Conservation (phyloP, 2,329 filamentous ascomycete genomes). For the Pseudovirgaria hyperparasitica region DNA sequence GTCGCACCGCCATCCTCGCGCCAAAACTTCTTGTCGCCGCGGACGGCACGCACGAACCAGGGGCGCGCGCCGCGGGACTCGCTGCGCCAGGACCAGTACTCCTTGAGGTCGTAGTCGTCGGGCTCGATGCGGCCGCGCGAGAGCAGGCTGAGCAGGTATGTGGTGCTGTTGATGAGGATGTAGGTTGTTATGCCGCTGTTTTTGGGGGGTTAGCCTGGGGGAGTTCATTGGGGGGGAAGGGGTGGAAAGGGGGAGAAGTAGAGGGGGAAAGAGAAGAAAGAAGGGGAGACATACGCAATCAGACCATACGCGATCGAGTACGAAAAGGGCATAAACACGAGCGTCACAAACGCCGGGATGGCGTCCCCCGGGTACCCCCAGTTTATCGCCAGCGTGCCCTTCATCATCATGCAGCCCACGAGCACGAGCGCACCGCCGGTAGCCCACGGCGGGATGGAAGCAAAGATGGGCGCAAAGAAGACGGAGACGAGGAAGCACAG, state of each 20-base stretch:
- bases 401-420: constrained; percentile 62
- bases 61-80: constrained; percentile 18
- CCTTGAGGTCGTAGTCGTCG: constrained; percentile 16
- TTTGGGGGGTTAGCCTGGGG: constrained; percentile 1
- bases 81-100: constrained; percentile 15
- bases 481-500: constrained; percentile 77
- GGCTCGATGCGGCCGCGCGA: constrained; percentile 18
- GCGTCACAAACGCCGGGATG: constrained; percentile 65
- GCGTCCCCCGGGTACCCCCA: constrained; percentile 76
- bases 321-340: constrained; percentile 72
- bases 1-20: constrained; percentile 12
- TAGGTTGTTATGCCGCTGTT: constrained; percentile 9
- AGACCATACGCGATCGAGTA: constrained; percentile 82
- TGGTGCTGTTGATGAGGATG: constrained; percentile 51
- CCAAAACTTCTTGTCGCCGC: constrained; percentile 16
- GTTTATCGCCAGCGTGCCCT: constrained; percentile 68
- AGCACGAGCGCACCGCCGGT: constrained; percentile 76
- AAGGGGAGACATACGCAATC: constrained; percentile 39
- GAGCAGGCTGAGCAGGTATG: constrained; percentile 54
- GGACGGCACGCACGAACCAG: constrained; percentile 20
- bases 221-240: not conserved
- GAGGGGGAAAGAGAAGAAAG: constrained; percentile 4
- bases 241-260: constrained; percentile 1
- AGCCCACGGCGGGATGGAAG: constrained; percentile 79
- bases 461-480: constrained; percentile 85